phyloP scores from a whole-genome alignment of 1,139 yeast species.

The Suzukiozyma palmioleophila region DNA sequence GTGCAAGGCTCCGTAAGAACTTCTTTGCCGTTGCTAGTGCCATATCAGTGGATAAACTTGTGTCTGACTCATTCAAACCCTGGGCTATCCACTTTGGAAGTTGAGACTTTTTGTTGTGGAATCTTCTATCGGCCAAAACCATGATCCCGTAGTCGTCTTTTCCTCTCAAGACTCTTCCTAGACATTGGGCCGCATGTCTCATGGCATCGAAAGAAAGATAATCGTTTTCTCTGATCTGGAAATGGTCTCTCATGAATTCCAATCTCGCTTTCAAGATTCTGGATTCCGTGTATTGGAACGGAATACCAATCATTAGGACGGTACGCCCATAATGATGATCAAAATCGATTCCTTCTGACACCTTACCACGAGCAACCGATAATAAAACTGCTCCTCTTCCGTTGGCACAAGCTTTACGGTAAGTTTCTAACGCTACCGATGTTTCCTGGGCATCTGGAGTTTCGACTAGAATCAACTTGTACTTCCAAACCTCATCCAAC shows the following conservation, averaged over 20 bases:
- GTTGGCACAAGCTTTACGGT: conserved; percentile 92
- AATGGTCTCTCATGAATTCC: conserved; percentile 89
- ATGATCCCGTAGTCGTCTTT: conserved; percentile 97
- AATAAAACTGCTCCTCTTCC: conserved; percentile 96
- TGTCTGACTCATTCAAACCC: conserved; percentile 85
- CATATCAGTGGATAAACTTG: conserved; percentile 93
- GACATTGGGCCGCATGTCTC: conserved; percentile 99
- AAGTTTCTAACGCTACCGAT: conserved; percentile 89
- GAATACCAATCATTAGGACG: conserved; percentile 97
- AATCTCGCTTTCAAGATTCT: conserved; percentile 90
- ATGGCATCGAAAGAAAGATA: conserved; percentile 96
- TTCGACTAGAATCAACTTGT: conserved; percentile 90
- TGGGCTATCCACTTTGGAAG: conserved; percentile 97
- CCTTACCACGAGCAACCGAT: conserved; percentile 98
- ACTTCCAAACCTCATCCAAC: conserved; percentile 96
- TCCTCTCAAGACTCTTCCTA: conserved; percentile 95
- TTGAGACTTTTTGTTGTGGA: conserved; percentile 79
- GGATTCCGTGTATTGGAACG: conserved; percentile 97
- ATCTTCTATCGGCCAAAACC: conserved; percentile 95
- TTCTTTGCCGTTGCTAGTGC: conserved; percentile 93
- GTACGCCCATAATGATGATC: conserved; percentile 98
- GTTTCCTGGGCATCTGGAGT: conserved; percentile 99
- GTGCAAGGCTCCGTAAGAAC: conserved; percentile 89
- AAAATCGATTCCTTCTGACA: conserved; percentile 97
- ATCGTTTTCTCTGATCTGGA: conserved; percentile 88